Conservation (phyloP, 225 moss, liverwort and hornwort species). For the Climacium dendroides region DNA sequence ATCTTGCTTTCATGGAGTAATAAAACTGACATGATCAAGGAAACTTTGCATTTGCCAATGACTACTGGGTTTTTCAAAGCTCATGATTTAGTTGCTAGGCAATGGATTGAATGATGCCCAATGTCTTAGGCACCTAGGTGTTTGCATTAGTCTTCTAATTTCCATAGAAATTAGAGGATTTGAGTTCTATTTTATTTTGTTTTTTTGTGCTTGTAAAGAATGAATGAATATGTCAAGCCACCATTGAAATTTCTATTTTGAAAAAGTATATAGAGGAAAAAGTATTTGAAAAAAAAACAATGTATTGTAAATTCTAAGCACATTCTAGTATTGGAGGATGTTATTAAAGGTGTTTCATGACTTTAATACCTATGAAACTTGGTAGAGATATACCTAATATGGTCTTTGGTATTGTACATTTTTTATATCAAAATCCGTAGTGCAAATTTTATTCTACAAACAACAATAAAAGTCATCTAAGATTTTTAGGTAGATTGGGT, state of each 20-base stretch:
- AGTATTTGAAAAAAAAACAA: not conserved
- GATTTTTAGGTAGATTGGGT: not conserved
- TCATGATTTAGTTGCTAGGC: not conserved
- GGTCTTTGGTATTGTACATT: not conserved
- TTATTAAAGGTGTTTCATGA: not conserved
- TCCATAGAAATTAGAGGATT: not conserved
- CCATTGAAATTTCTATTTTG: fast-evolving
- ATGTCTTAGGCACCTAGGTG: not conserved
- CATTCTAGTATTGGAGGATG: not conserved
- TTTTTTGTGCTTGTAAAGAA: not conserved
- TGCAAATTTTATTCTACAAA: not conserved
- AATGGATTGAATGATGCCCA: not conserved
- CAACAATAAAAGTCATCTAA: not conserved
- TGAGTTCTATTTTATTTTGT: not conserved
- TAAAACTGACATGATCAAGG: not conserved
- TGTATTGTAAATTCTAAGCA: not conserved
- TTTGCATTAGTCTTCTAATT: not conserved
- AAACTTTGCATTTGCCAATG: not conserved
- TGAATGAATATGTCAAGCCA: not conserved
- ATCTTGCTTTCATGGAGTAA: not conserved
- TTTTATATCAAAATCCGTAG: not conserved
- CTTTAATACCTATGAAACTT: not conserved
- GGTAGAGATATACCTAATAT: not conserved
- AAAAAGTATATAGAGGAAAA: not conserved
- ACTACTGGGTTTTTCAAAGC: not conserved